Evolutionary conservation across 1,139 yeast species (phyloP).

Genomic region (Lodderomyces elongisporus): DNA sequence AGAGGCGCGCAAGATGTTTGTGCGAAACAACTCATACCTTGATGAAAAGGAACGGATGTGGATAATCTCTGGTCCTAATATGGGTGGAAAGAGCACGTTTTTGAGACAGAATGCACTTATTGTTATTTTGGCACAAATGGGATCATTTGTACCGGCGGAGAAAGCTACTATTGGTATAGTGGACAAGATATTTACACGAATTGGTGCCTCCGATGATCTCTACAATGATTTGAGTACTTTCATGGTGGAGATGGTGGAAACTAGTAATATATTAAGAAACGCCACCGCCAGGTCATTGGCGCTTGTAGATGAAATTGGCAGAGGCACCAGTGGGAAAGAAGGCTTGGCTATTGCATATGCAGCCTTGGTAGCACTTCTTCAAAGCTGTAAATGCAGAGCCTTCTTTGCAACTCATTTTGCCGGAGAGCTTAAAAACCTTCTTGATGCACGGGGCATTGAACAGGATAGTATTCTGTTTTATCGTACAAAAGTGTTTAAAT

Average conservation of each 20-base stretch:
- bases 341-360: constrained; percentile 91
- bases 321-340: constrained; percentile 89
- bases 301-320: constrained; percentile 90
- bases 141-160: constrained; percentile 81
- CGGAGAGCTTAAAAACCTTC: constrained; percentile 45
- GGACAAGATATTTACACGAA: constrained; percentile 81
- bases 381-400: constrained; percentile 61
- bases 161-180: constrained; percentile 72
- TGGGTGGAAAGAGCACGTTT: constrained; percentile 96
- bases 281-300: constrained; percentile 80
- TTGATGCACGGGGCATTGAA: constrained; percentile 22
- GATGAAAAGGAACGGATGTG: constrained; percentile 37
- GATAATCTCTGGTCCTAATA: constrained; percentile 92
- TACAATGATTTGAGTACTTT: constrained; percentile 86
- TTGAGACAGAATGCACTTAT: constrained; percentile 84
- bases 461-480: constrained; percentile 39
- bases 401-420: constrained; percentile 96
- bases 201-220: constrained; percentile 89
- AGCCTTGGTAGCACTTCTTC: constrained; percentile 54
- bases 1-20: constrained; percentile 47
- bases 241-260: constrained; percentile 98
- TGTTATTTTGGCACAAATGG: constrained; percentile 82
- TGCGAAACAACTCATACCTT: constrained; percentile 52
- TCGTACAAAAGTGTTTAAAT: constrained; percentile 42
- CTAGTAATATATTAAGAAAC: constrained; percentile 68